phyloP scores from a whole-genome alignment of 768 basidiomycete genomes.

The Rhizopogon sp. region DNA sequence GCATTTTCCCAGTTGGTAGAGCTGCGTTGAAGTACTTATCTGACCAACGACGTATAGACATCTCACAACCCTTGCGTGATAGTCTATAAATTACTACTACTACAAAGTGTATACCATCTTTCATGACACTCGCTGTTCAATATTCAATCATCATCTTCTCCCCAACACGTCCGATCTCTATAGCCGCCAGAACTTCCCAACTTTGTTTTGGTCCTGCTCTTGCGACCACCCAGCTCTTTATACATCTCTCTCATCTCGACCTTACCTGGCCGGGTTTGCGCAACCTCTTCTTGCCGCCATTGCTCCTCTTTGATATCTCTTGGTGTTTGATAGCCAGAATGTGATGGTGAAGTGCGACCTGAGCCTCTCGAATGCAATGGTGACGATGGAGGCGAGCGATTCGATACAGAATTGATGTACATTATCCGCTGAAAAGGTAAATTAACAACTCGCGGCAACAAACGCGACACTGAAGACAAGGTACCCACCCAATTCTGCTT shows the following conservation, averaged over 20 bases:
- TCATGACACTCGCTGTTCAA: neutral
- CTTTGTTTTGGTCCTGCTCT: slow-evolving; percentile 70
- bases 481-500: slow-evolving; percentile 81
- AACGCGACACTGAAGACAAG: neutral
- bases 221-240: slow-evolving; percentile 85
- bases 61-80: neutral
- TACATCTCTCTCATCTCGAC: slow-evolving; percentile 87
- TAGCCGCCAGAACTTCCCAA: slow-evolving; percentile 55
- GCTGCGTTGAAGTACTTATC: neutral
- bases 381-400: slow-evolving; percentile 35
- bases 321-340: slow-evolving; percentile 73
- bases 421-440: slow-evolving; percentile 44
- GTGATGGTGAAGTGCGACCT: slow-evolving; percentile 43
- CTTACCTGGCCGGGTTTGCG: slow-evolving; percentile 58
- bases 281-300: slow-evolving; percentile 52
- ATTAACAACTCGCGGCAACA: slow-evolving; percentile 4
- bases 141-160: slow-evolving; percentile 31
- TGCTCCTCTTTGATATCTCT: slow-evolving; percentile 73
- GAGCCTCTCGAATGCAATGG: slow-evolving; percentile 34
- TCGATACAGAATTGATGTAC: slow-evolving; percentile 34
- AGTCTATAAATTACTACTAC: neutral
- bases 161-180: slow-evolving; percentile 81
- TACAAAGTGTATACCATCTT: neutral
- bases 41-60: neutral
- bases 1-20: slow-evolving; percentile 38